Percentiles rank a stretch among this genome's conserved stretches.
Conservation (phyloP, 176 grass and related monocot genomes). For the Cymbopogon citratus region DNA sequence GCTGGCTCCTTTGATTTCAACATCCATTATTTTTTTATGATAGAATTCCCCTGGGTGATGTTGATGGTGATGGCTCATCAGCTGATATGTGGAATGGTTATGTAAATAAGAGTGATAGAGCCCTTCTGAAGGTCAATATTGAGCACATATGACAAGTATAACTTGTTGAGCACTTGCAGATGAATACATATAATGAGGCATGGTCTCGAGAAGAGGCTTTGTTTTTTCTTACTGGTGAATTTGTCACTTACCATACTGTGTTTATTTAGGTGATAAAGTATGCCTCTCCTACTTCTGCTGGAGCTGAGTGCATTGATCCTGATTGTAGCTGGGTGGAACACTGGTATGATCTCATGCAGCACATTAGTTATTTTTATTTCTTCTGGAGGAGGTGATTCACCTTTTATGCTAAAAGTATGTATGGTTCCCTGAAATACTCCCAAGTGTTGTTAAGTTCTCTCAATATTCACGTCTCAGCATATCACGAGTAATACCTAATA, state of each 20-base stretch:
- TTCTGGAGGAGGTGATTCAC: background rate
- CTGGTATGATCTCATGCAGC: constrained; percentile 54
- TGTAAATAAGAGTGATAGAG: constrained; percentile 80
- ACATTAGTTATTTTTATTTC: constrained; percentile 13
- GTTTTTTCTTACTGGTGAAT: constrained; percentile 3
- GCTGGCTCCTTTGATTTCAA: background rate
- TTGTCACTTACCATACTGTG: constrained; percentile 14
- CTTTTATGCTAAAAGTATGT: background rate
- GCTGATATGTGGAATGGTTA: constrained; percentile 62
- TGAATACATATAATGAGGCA: background rate
- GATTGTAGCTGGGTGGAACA: constrained; percentile 94
- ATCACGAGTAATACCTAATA: background rate
- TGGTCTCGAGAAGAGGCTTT: constrained; percentile 6
- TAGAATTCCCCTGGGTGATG: constrained; percentile 50
- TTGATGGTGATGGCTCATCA: constrained; percentile 40
- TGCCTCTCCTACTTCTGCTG: constrained; percentile 83
- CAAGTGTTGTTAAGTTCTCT: constrained; percentile 7
- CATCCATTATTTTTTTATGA: constrained; percentile 18
- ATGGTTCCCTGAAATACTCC: background rate
- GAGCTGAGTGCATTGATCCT: constrained; percentile 86
- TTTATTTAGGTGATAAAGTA: constrained; percentile 84
- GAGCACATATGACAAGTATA: constrained; percentile 23
- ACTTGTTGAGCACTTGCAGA: constrained; percentile 18
- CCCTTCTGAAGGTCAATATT: constrained; percentile 81
- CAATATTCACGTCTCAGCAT: background rate